These are phyloP conservation scores for Coffea eugenioides DNA, from an alignment of 257 asterid genomes.

Conservation along the genomic window DNA sequence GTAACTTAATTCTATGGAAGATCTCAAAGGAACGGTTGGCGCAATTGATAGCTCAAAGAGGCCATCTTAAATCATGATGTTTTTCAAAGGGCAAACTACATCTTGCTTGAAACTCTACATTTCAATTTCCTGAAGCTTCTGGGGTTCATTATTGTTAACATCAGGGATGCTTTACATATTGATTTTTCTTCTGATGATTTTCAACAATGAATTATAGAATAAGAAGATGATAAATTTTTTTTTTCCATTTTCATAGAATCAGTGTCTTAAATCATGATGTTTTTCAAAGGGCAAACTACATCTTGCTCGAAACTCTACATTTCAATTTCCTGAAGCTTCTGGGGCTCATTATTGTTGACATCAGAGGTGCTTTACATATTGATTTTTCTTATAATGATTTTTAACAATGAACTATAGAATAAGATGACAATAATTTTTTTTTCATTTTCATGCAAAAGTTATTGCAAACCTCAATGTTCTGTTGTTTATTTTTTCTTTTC, in stretches of 20 bases:
- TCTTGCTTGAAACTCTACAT: background rate
- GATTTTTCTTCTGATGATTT: too few relatives aligned
- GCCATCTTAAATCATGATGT: background rate
- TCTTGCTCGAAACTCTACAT: background rate
- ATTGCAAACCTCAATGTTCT: background rate
- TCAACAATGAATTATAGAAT: background rate
- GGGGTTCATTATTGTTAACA: background rate
- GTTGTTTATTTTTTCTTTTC: background rate
- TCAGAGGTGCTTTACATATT: background rate
- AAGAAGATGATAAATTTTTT: background rate
- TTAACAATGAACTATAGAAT: background rate
- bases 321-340: slow-evolving; percentile 5
- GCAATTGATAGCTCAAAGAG: background rate
- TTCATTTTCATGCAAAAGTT: background rate
- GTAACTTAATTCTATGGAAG: too few relatives aligned
- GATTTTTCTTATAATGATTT: background rate
- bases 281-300: background rate
- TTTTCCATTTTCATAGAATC: background rate
- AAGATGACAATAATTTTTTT: background rate
- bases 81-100: background rate
- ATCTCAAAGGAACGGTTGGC: background rate
- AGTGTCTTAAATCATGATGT: background rate
- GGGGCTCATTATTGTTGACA: background rate
- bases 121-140: slow-evolving; percentile 5
- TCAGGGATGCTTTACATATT: too few relatives aligned